Evolutionary conservation across 2,329 filamentous ascomycete species (phyloP).

Genomic region (Chrysosporium keratinophilum): DNA sequence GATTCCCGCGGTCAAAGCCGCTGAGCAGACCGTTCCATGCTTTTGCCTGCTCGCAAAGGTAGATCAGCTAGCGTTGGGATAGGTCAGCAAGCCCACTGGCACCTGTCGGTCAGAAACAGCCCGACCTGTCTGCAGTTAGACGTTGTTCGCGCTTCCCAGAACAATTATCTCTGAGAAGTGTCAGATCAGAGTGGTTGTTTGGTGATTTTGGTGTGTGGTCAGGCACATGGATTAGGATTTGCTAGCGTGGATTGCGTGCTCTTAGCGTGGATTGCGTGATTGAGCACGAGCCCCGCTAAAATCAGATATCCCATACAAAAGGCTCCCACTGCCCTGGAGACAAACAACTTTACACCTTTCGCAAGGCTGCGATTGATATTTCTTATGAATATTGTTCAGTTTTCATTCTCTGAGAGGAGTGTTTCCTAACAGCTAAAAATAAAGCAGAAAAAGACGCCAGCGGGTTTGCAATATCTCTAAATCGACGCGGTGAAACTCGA

Average conservation of each 20-base stretch:
- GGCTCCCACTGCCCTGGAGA: not conserved
- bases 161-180: not conserved
- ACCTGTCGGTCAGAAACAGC: no score
- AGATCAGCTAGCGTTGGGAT: no score
- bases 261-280: constrained; percentile 12
- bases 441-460: not conserved
- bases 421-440: not conserved
- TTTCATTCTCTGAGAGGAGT: constrained; percentile 5
- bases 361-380: not conserved
- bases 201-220: not conserved
- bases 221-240: not conserved
- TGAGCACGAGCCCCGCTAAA: constrained; percentile 2
- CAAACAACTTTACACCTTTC: not conserved
- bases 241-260: constrained; percentile 10
- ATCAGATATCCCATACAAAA: constrained; percentile 1
- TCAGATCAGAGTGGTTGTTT: not conserved
- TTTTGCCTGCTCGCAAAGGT: no score
- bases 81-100: no score
- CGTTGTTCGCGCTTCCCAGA: no score
- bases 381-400: not conserved
- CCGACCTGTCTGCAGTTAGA: no score
- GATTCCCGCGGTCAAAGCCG: constrained; percentile 8
- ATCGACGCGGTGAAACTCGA: not conserved
- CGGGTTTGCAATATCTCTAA: not conserved
- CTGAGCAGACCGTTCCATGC: no score